Evolutionary conservation across 495 filamentous ascomycete species (phyloP), one percentile per base, ranked within the genome.

Genomic region (Aspergillus asperescens): DNA sequence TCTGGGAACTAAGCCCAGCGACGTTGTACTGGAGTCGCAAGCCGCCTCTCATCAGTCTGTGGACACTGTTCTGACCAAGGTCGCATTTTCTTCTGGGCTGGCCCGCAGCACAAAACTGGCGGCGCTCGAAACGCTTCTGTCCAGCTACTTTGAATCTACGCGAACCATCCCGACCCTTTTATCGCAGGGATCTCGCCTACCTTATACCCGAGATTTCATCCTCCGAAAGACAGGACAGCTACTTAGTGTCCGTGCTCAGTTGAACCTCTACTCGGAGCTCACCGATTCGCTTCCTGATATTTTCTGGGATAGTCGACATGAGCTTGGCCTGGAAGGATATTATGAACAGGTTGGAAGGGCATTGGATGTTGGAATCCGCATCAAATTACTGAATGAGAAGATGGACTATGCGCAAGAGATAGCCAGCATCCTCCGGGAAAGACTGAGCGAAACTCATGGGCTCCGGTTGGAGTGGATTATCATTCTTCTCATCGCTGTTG

Each of bases 341-440:
- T 98, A 96, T 65, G 89, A 94, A 54, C 86, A 92, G 68, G 90
- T 95, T 7, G 91, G 92, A 15, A 81, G 84, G 45, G 87, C 91
- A 1, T 76, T 98, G 48, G 94, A 96, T 70, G 90, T 95, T 12
- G 85, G 88, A n/a, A 86, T 91, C 29, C 80, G 93, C 31, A 96
- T 98, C 74, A 88, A 88, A 60, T 82, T 87, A 19, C 69, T 97
- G 58, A 98, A 98, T 68, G 88, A 91, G 73, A 94, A 92, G 74
- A 91, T 98, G 82, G 92, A 95, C 62, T 97, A 97, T 72, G 93
- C 90, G 1, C 88, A 90, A 60, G 93, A 96, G 63, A 96, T 96
- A 61, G 92, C 93, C 9, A 87, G 77, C 55, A 90, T 97, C 10
- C 73, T 96, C 13, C 78, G 94, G 50, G 87, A 95, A 64, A 84